These are phyloP conservation scores for Eimeria brunetti DNA, from an alignment of 169 alveolate species.

Conservation along the genomic window DNA sequence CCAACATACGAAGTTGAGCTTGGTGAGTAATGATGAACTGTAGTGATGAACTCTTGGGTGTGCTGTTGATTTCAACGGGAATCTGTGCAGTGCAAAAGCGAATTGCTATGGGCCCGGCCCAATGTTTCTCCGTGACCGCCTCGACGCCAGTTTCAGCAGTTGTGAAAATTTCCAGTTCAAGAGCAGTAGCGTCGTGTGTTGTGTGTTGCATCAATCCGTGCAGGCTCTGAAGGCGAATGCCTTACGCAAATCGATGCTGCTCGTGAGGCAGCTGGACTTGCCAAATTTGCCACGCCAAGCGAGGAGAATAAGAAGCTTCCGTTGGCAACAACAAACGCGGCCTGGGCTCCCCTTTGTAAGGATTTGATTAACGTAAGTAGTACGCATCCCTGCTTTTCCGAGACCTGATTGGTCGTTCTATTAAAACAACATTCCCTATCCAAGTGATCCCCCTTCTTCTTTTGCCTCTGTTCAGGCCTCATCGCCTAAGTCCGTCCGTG, in stretches of 20 bases:
- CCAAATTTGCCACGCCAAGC: background rate
- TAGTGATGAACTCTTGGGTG: no score
- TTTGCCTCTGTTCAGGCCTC: background rate
- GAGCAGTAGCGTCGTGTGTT: no score
- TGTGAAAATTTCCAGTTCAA: no score
- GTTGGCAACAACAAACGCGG: background rate
- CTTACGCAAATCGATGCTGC: background rate
- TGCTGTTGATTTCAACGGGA: no score
- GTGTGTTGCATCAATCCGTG: background rate
- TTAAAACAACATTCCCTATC: no score
- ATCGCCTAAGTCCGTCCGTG: background rate
- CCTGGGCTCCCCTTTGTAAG: background rate
- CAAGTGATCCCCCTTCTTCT: background rate
- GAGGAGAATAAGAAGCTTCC: background rate
- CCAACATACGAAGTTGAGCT: no score
- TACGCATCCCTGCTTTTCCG: background rate
- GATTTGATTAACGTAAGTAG: background rate
- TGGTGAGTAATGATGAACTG: no score
- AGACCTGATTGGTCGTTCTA: background rate
- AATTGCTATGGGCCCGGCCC: no score
- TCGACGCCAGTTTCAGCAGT: no score
- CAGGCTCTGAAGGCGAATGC: background rate
- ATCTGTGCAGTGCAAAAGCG: no score
- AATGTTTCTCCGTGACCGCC: no score
- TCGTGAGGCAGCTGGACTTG: conserved; percentile 7